Conservation (phyloP, 2,329 filamentous ascomycete genomes). For the Fusarium dimerum region DNA sequence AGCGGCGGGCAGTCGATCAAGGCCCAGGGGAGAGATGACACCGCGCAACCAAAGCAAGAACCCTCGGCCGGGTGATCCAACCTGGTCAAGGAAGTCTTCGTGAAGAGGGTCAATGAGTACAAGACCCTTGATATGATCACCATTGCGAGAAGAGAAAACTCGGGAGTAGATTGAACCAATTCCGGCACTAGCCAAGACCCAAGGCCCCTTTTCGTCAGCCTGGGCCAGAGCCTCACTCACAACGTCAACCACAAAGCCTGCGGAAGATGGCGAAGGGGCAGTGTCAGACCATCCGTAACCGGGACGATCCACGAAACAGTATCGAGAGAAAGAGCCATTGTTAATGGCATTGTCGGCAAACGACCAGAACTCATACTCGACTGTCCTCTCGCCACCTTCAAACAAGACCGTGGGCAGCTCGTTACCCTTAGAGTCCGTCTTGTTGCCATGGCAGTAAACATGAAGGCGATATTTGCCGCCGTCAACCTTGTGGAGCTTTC, state of each 20-base stretch:
- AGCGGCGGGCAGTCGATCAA: constrained; percentile 78
- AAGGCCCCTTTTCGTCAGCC: constrained; percentile 82
- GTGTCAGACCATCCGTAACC: constrained; percentile 88
- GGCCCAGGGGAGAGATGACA: constrained; percentile 80
- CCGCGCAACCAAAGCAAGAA: constrained; percentile 87
- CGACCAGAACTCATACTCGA: constrained; percentile 76
- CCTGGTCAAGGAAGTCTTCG: constrained; percentile 74
- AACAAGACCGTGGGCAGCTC: constrained; percentile 78
- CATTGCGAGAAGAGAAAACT: constrained; percentile 85
- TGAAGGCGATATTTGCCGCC: constrained; percentile 84
- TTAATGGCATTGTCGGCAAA: constrained; percentile 75
- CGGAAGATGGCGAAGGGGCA: constrained; percentile 88
- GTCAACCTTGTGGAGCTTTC: constrained; percentile 78
- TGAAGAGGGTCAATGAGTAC: constrained; percentile 87
- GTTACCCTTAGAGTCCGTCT: constrained; percentile 51
- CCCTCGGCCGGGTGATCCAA: constrained; percentile 69
- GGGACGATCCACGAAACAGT: constrained; percentile 94
- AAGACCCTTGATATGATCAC: constrained; percentile 72
- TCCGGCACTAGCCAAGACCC: constrained; percentile 83
- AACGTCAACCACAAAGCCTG: constrained; percentile 87
- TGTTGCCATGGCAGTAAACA: constrained; percentile 77
- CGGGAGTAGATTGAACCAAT: constrained; percentile 87
- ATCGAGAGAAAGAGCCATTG: constrained; percentile 81
- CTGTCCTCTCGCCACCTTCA: constrained; percentile 78
- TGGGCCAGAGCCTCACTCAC: constrained; percentile 82